Evolutionary conservation across 179 eudicot genomes (phyloP), one percentile per base, ranked within the genome.

Genomic region (Amaranthus tricolor): DNA sequence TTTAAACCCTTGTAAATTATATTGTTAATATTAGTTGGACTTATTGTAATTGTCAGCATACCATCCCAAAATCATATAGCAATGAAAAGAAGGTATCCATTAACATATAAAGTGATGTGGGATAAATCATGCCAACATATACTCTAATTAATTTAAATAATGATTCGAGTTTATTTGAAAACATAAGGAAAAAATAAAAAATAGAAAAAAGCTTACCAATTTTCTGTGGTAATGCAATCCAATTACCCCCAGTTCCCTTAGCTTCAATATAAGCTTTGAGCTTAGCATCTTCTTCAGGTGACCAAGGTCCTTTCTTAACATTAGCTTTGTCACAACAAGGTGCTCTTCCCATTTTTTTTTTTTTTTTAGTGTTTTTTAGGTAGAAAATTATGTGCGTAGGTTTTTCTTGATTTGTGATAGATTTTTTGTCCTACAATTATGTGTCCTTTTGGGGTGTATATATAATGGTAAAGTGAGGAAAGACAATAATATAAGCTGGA

Each of bases 291-390:
- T 90, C 96, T 20, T 90, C 91, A 6, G 96, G 91, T 17, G 96
- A 90, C 96, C 96, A 90, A 12, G 96, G 93, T 9, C 96, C 96
- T 86, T 74, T 90, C 88, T 90, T 90, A 15, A 90, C 96, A 15
- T 82, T 91, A 76, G 93, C 90, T 61, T 91, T 91, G 84, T 91
- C 96, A 85, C 96, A 91, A 74, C 96, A 91, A 77, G 96, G 96
- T 74, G 96, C 96, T 76, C 96, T 89, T 44, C 96, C 96, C 96
- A 90, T 90, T 31, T 53, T 66, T 72, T 0, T 5, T 51, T 4
- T 48, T 1, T 51, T 3, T 20, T 60, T 21, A 5, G n/a, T 47
- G 45, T 19, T 79, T 54, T 57, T 66, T 40, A 20, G 40, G 71
- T 71, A 71, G 63, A 7, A 49, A 64, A 63, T 50, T 71, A 15